Evolutionary conservation across 2,329 filamentous ascomycete genomes (phyloP).

Genomic region (Ramularia endophylla): DNA sequence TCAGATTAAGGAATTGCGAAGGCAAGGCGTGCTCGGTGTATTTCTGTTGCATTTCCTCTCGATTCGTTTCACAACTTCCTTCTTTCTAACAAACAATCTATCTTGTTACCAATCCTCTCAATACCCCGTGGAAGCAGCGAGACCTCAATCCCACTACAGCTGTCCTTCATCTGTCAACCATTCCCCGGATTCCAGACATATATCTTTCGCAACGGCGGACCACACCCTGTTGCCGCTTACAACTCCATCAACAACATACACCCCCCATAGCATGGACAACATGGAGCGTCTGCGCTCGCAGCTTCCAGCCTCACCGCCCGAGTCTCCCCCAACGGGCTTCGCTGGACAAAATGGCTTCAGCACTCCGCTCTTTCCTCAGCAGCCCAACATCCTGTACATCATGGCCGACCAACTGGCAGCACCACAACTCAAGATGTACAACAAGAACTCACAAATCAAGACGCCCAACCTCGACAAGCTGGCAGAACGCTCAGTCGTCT

Average conservation of each 20-base stretch:
- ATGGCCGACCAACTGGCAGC: slow-evolving; percentile 96
- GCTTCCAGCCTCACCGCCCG: slow-evolving; percentile 30
- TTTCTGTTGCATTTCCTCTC: no score
- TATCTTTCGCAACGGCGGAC: neutral
- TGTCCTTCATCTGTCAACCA: no score
- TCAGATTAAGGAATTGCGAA: no score
- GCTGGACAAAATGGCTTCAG: slow-evolving; percentile 35
- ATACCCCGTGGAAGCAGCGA: no score
- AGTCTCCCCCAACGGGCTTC: slow-evolving; percentile 33
- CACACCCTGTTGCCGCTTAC: no score
- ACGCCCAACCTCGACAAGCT: slow-evolving; percentile 84
- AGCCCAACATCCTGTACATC: slow-evolving; percentile 82
- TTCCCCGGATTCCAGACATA: no score
- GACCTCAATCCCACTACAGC: no score
- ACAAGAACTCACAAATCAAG: slow-evolving; percentile 80
- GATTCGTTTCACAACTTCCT: slow-evolving; percentile 1
- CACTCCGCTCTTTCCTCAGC: slow-evolving; percentile 35
- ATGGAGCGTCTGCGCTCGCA: slow-evolving; percentile 27
- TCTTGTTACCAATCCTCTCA: neutral
- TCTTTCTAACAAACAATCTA: neutral
- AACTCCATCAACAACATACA: slow-evolving; percentile 4
- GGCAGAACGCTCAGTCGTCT: slow-evolving; percentile 76
- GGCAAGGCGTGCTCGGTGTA: no score
- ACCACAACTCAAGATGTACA: slow-evolving; percentile 86
- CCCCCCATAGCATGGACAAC: slow-evolving; percentile 12